A percentile compares a stretch with the other conserved stretches of the same genome.
Conservation (phyloP, 192 early-diverging fungal genomes). For the Powellomyces hirtus region DNA sequence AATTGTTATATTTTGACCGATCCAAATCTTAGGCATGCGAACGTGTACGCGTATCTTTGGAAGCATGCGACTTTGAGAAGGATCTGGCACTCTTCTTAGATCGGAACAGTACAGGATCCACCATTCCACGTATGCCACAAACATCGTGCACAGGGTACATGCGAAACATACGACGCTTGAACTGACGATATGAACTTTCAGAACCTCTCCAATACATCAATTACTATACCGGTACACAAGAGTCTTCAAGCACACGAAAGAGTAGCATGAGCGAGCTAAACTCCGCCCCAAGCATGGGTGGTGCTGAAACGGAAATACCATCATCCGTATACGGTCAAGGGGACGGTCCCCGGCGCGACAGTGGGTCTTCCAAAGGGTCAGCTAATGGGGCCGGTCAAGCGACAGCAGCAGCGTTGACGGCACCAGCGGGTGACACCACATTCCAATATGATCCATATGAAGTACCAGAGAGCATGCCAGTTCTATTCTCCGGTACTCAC, state of each 20-base stretch:
- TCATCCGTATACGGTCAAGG: too few species aligned
- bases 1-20: not conserved
- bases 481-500: conserved; percentile 37
- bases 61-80: conserved; percentile 42
- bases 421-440: conserved; percentile 7
- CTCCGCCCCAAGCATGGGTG: too few species aligned
- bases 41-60: conserved; percentile 47
- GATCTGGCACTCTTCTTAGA: conserved; percentile 48
- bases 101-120: conserved; percentile 33
- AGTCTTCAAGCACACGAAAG: conserved; percentile 14
- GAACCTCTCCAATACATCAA: conserved; percentile 46
- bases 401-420: not conserved
- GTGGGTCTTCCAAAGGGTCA: too few species aligned
- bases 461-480: conserved; percentile 33
- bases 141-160: too few species aligned
- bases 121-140: conserved; percentile 49
- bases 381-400: too few species aligned
- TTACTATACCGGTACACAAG: conserved; percentile 37
- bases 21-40: conserved; percentile 43
- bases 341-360: too few species aligned
- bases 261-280: not conserved
- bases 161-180: too few species aligned
- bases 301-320: too few species aligned
- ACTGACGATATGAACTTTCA: too few species aligned
- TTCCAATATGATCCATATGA: conserved; percentile 53